phyloP scores from a whole-genome alignment of 106 monocot species.

The Acorus calamus region DNA sequence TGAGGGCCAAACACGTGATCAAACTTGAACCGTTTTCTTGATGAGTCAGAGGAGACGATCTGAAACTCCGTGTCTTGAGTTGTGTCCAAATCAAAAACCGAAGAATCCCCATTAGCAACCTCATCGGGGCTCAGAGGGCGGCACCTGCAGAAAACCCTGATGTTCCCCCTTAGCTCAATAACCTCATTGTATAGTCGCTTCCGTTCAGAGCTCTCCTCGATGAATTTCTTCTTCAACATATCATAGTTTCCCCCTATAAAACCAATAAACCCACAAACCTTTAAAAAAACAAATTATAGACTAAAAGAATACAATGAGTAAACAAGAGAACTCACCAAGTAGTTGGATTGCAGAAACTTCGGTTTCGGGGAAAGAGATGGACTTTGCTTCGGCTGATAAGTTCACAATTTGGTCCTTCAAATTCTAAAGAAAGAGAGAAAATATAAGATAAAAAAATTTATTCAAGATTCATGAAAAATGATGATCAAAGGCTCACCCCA shows the following conservation, averaged over 20 bases:
- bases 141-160: slow-evolving; percentile 94
- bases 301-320: too few species aligned
- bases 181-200: slow-evolving; percentile 80
- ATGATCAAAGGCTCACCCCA: too few species aligned
- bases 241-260: slow-evolving; percentile 19
- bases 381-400: too few species aligned
- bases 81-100: slow-evolving; percentile 54
- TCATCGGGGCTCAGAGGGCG: slow-evolving; percentile 72
- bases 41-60: slow-evolving; percentile 46
- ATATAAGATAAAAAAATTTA: too few species aligned
- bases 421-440: too few species aligned
- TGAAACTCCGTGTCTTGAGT: slow-evolving; percentile 62
- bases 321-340: too few species aligned
- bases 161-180: slow-evolving; percentile 83
- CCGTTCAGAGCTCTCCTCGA: slow-evolving; percentile 44
- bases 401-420: too few species aligned
- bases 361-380: too few species aligned
- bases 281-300: too few species aligned
- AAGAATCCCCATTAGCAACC: slow-evolving; percentile 43
- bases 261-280: too few species aligned
- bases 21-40: slow-evolving; percentile 74
- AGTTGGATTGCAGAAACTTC: too few species aligned
- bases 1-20: slow-evolving; percentile 80
- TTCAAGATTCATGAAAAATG: too few species aligned
- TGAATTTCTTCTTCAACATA: slow-evolving; percentile 48